Conservation (phyloP, 1,284 basidiomycete genomes). For the Chiua sp. region DNA sequence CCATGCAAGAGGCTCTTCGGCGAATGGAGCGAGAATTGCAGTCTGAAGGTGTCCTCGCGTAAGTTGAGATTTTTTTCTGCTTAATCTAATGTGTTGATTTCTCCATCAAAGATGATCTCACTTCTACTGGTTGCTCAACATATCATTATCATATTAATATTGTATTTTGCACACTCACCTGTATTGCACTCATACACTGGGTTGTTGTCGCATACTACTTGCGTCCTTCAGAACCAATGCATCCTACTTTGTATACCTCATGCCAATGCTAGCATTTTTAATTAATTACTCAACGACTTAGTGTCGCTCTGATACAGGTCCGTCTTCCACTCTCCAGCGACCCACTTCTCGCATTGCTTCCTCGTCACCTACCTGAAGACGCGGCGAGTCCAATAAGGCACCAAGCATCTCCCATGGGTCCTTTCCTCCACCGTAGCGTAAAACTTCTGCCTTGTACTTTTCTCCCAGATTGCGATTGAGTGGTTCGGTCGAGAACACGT, state of each 20-base stretch:
- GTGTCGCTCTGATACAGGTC: constrained; percentile 57
- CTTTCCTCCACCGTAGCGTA: constrained; percentile 87
- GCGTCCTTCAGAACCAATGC: not conserved
- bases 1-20: constrained; percentile 34
- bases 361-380: constrained; percentile 72
- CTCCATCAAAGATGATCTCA: constrained; percentile 4
- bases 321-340: constrained; percentile 82
- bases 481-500: constrained; percentile 73
- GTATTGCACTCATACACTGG: not conserved
- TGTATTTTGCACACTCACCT: constrained; percentile 13
- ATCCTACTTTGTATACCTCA: not conserved
- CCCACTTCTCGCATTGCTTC: constrained; percentile 91
- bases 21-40: constrained; percentile 32
- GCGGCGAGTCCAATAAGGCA: constrained; percentile 68
- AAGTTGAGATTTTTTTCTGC: not conserved
- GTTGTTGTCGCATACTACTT: constrained; percentile 2
- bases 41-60: constrained; percentile 28
- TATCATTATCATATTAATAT: constrained; percentile 28
- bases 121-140: too few species aligned
- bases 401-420: constrained; percentile 96
- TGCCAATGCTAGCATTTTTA: constrained; percentile 2
- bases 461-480: constrained; percentile 75
- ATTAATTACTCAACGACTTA: constrained; percentile 24
- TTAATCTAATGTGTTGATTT: not conserved
- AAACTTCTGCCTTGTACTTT: constrained; percentile 76